These are phyloP conservation scores for Fragilariopsis cylindrus DNA, from an alignment of 108 stramenopile species.

Conservation along the genomic window DNA sequence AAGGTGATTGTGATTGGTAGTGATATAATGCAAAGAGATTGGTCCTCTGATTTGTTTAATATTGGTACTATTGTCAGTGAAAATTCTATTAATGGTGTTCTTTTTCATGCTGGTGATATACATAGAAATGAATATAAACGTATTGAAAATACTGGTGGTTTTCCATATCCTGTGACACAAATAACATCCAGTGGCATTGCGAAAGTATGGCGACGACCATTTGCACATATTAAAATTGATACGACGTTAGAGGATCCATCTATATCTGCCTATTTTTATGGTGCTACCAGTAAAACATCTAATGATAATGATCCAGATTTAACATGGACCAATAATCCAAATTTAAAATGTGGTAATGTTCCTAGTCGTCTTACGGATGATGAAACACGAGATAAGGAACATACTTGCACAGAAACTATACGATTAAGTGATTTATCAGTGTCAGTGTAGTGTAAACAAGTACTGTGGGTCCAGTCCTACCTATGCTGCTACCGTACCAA, in stretches of 20 bases:
- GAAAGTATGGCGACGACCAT: conserved; percentile 20
- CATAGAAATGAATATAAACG: conserved; percentile 29
- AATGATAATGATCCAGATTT: neutral
- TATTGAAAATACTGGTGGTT: neutral
- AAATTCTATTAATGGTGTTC: conserved; percentile 20
- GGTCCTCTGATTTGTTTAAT: conserved; percentile 11
- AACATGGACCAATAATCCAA: conserved; percentile 29
- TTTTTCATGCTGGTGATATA: conserved; percentile 28
- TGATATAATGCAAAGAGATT: conserved; percentile 23
- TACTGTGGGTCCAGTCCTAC: no score
- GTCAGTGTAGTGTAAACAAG: no score
- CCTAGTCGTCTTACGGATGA: neutral
- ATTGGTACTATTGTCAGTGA: conserved; percentile 21
- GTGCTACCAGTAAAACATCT: neutral
- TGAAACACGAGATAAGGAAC: neutral
- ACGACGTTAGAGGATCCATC: conserved; percentile 12
- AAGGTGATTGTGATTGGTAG: conserved; percentile 21
- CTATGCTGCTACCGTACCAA: no score
- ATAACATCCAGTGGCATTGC: conserved; percentile 22
- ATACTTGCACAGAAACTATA: conserved; percentile 20
- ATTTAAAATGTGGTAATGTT: conserved; percentile 11
- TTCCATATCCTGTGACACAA: conserved; percentile 24
- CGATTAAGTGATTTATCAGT: conserved; percentile 14
- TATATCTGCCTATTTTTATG: conserved; percentile 18
- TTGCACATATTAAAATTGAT: conserved; percentile 18